Conservation (phyloP, 768 basidiomycete genomes). For the Termitomyces eurrhizus region DNA sequence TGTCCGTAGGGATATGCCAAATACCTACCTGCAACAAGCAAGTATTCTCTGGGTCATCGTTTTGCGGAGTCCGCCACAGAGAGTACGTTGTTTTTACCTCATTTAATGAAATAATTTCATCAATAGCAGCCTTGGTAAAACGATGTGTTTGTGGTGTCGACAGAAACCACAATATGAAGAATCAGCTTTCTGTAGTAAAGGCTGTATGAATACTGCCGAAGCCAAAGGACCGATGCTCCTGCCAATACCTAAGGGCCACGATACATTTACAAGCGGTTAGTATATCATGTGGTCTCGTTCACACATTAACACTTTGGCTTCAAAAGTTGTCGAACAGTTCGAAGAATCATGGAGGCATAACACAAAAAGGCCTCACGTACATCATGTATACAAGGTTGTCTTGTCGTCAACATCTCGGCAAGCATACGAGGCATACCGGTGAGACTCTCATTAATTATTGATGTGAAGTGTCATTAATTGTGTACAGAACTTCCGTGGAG, state of each 20-base stretch:
- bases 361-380: conserved; percentile 50
- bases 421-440: conserved; percentile 61
- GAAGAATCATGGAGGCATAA: conserved; percentile 63
- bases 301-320: not conserved
- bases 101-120: not conserved
- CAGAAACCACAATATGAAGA: conserved; percentile 49
- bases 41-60: conserved; percentile 27
- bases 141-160: conserved; percentile 54
- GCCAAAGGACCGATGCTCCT: conserved; percentile 51
- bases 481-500: conserved; percentile 40
- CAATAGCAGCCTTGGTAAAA: conserved; percentile 38
- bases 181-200: conserved; percentile 58
- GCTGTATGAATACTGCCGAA: conserved; percentile 51
- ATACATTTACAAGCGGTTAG: conserved; percentile 62
- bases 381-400: conserved; percentile 61
- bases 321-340: conserved; percentile 61
- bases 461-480: not conserved
- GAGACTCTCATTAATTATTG: conserved; percentile 9
- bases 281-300: not conserved
- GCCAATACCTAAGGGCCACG: conserved; percentile 54
- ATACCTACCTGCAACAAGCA: conserved; percentile 49
- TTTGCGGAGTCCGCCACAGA: conserved; percentile 47
- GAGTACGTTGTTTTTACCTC: conserved; percentile 28
- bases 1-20: conserved; percentile 38
- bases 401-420: conserved; percentile 42